Conservation (phyloP, 768 basidiomycete genomes). For the Serpula lacrymans region DNA sequence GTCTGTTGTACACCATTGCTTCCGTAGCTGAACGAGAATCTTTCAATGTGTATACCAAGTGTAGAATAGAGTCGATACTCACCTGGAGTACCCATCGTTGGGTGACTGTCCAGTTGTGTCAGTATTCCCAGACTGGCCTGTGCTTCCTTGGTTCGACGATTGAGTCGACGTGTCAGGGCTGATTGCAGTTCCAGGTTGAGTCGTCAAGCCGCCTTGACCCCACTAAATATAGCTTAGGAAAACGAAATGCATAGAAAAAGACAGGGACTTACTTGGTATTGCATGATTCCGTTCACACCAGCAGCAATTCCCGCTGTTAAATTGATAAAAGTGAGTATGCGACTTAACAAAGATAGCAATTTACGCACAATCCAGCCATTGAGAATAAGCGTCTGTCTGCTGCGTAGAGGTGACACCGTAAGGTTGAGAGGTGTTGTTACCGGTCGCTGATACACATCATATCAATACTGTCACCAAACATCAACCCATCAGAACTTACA, state of each 20-base stretch:
- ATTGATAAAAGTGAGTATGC: conserved; percentile 6
- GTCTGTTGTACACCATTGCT: conserved; percentile 28
- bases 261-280: conserved; percentile 26
- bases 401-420: conserved; percentile 53
- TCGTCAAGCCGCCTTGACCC: conserved; percentile 51
- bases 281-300: conserved; percentile 27
- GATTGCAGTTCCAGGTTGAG: conserved; percentile 44
- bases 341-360: neutral
- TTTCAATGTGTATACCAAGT: conserved; percentile 1
- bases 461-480: conserved; percentile 3
- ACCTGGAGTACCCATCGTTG: conserved; percentile 59
- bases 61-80: conserved; percentile 9
- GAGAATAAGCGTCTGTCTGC: conserved; percentile 48
- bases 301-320: conserved; percentile 36
- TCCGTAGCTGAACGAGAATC: conserved; percentile 18
- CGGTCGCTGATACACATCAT: neutral
- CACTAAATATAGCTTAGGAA: conserved; percentile 42
- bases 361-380: conserved; percentile 50
- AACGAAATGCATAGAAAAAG: conserved; percentile 9
- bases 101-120: conserved; percentile 51
- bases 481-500: conserved; percentile 19
- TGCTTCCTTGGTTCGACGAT: conserved; percentile 28
- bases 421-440: conserved; percentile 23
- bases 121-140: conserved; percentile 24
- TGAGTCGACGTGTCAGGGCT: conserved; percentile 25